Conservation (phyloP, 495 filamentous ascomycete species). For the Aspergillus bertholletiae region DNA sequence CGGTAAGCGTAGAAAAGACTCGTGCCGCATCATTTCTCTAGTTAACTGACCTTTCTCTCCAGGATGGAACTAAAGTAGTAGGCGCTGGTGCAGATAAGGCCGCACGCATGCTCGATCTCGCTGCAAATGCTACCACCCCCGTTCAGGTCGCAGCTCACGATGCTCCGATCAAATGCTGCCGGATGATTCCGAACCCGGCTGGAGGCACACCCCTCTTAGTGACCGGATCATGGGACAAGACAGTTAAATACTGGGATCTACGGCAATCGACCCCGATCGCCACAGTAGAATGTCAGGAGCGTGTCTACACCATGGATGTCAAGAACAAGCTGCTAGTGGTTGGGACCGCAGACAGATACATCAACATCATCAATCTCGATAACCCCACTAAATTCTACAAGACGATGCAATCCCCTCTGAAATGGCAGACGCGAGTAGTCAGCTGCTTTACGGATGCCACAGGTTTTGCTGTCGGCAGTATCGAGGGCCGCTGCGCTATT, state of each 20-base stretch:
- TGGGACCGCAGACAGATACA: conserved; percentile 82
- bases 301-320: conserved; percentile 85
- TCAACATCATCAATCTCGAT: conserved; percentile 80
- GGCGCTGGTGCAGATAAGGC: conserved; percentile 83
- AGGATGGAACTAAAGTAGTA: conserved; percentile 74
- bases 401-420: conserved; percentile 77
- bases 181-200: conserved; percentile 63
- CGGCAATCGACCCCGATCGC: conserved; percentile 62
- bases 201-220: conserved; percentile 62
- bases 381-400: conserved; percentile 78
- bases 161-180: conserved; percentile 71
- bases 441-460: conserved; percentile 79
- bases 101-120: conserved; percentile 73
- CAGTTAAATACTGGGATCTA: conserved; percentile 92
- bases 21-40: not conserved
- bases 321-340: conserved; percentile 74
- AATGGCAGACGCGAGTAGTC: conserved; percentile 83
- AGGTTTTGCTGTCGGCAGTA: conserved; percentile 83
- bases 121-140: conserved; percentile 46
- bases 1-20: conserved; percentile 51
- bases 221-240: conserved; percentile 95
- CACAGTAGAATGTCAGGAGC: conserved; percentile 66
- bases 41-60: not conserved
- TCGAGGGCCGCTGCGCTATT: conserved; percentile 86
- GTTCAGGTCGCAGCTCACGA: conserved; percentile 75